These are phyloP conservation scores for Tetradesmus lagerheimii DNA, from an alignment of 139 green algal genomes.

Conservation along the genomic window DNA sequence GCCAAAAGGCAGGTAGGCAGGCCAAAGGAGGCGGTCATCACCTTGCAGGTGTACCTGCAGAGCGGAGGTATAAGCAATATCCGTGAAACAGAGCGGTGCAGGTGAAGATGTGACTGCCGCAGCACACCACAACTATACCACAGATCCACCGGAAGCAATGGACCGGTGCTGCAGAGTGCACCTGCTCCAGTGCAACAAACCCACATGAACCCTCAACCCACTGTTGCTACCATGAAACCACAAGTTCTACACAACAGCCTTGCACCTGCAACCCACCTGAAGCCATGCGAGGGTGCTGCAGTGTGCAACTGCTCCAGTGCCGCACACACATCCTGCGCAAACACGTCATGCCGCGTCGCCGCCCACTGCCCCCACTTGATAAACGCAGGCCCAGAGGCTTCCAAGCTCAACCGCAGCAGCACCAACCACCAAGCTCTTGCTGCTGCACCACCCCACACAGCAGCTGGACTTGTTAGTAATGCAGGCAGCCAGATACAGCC, in stretches of 20 bases:
- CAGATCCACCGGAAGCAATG: too few relatives aligned
- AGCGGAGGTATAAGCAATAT: too few relatives aligned
- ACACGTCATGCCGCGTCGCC: slow-evolving; percentile 95
- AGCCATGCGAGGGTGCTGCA: slow-evolving; percentile 72
- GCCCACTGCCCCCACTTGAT: slow-evolving; percentile 86
- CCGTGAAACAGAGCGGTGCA: too few relatives aligned
- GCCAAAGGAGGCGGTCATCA: too few relatives aligned
- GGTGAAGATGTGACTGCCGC: too few relatives aligned
- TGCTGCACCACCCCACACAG: slow-evolving; percentile 47
- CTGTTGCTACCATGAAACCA: neutral
- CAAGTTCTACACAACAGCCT: neutral
- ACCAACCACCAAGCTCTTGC: slow-evolving; percentile 52
- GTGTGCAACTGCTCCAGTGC: slow-evolving; percentile 90
- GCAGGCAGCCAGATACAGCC: slow-evolving; percentile 74
- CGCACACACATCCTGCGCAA: slow-evolving; percentile 87
- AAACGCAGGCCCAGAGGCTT: slow-evolving; percentile 49
- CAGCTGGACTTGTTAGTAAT: slow-evolving; percentile 61
- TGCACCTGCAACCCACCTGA: neutral
- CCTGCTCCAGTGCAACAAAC: too few relatives aligned
- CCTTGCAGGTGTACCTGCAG: too few relatives aligned
- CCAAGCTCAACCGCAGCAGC: slow-evolving; percentile 43
- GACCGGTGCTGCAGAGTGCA: too few relatives aligned
- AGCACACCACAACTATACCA: too few relatives aligned
- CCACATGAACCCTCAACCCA: neutral
- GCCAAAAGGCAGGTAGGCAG: too few relatives aligned